Base-by-base conservation (phyloP, 495 filamentous ascomycete genomes). In the Cryomyces minteri region DNA sequence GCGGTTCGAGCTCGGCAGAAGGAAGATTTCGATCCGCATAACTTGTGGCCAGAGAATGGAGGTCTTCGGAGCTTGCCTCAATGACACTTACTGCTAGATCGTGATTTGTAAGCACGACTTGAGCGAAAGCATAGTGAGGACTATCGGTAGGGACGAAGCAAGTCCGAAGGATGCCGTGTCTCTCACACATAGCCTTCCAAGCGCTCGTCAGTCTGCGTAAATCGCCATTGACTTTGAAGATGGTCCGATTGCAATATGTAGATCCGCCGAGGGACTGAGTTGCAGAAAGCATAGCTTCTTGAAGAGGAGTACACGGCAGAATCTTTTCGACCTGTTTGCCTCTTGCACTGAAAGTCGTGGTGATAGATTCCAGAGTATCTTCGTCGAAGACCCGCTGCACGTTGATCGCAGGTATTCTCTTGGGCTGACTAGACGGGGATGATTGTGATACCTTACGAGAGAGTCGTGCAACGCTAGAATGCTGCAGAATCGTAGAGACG, bases 301-400 rank as follows among this genome's bases (percentile, higher is more conserved):
- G 84, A 1, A 92, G 58, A 3, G 84, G 80, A 4, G 84, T 88
- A 52, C 84, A 90, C 25, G 84, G 84, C 10, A 84, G 61, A 29
- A 90, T 66, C 28, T 57, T 60, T 39, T 72, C 51, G 5, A 82
- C 63, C 0, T 46, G 43, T 10, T 56, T 54, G 4, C 65, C 65
- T 5, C 50, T 37, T 2, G 54, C 29, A 4, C 44, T 32, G 41
- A 74, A 64, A 5, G 52, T 54, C 4, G 55, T 41, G 1, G 38
- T 48, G 5, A 72, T 56, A 3, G 49, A 46, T 1, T 62, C 47
- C 0, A 62, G 29, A 6, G 73, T 54, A 4, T 55, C 45, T 8
- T 54, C 38, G 0, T 64, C 49, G 38, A 82, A 66, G 6, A 58
- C 25, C 25, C 46, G 33, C 9, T 45, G 32, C 30, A 49, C 30